These are phyloP conservation scores for Colletotrichum echinochloae DNA, from an alignment of 2,329 filamentous ascomycete genomes.

Conservation along the genomic window DNA sequence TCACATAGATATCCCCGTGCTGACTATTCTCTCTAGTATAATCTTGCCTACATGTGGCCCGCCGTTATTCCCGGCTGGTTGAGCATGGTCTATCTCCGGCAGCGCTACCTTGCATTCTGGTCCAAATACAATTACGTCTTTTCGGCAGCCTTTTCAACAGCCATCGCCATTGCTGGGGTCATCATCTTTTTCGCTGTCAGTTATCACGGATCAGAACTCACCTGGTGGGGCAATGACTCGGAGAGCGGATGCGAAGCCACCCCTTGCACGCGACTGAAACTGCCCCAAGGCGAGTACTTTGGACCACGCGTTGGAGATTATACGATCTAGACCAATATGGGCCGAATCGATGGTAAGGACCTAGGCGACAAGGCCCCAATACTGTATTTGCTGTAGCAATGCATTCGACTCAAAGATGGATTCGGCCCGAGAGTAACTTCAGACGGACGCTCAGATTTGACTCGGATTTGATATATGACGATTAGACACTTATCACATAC, in stretches of 20 bases:
- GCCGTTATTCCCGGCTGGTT: constrained; percentile 56
- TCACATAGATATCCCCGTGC: background rate
- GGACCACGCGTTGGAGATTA: constrained; percentile 26
- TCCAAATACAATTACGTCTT: constrained; percentile 54
- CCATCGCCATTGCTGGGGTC: constrained; percentile 49
- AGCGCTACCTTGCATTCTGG: constrained; percentile 52
- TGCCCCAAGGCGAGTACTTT: constrained; percentile 31
- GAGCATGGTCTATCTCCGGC: constrained; percentile 57
- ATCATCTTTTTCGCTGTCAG: constrained; percentile 49
- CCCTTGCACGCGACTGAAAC: constrained; percentile 17
- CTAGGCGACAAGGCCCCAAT: too few relatives aligned
- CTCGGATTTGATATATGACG: background rate
- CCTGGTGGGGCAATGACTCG: constrained; percentile 48
- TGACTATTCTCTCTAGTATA: constrained; percentile 45
- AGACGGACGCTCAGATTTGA: background rate
- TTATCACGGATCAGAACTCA: constrained; percentile 43
- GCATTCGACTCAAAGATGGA: background rate
- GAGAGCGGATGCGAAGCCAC: constrained; percentile 31
- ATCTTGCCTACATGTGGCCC: constrained; percentile 58
- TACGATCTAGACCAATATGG: background rate
- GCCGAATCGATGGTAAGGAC: rapidly evolving
- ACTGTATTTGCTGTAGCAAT: background rate
- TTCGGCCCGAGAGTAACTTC: background rate
- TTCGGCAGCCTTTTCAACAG: constrained; percentile 47
- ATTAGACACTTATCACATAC: background rate